phyloP scores from a whole-genome alignment of 2,329 filamentous ascomycete species.

The Penicillium sp. region DNA sequence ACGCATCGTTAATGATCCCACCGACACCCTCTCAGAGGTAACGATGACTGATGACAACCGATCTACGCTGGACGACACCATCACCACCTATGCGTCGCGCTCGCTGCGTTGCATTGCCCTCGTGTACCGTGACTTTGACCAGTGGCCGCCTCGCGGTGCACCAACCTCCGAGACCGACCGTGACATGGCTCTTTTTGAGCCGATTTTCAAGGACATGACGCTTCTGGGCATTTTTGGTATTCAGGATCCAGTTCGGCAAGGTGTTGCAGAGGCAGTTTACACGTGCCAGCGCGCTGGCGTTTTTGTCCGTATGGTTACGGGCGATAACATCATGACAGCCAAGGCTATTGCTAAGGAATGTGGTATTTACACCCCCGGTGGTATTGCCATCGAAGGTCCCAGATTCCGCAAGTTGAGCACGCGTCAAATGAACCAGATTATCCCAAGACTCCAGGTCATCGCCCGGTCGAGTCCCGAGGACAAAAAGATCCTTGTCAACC shows the following conservation, averaged over 20 bases:
- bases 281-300: slow-evolving; percentile 75
- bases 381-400: slow-evolving; percentile 74
- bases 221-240: slow-evolving; percentile 73
- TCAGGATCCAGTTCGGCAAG: slow-evolving; percentile 73
- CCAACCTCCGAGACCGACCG: slow-evolving; percentile 57
- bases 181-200: slow-evolving; percentile 63
- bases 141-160: slow-evolving; percentile 72
- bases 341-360: slow-evolving; percentile 77
- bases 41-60: slow-evolving; percentile 58
- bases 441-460: slow-evolving; percentile 68
- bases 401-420: slow-evolving; percentile 71
- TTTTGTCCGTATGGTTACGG: slow-evolving; percentile 80
- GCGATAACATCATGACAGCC: slow-evolving; percentile 76
- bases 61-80: slow-evolving; percentile 62
- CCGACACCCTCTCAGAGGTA: slow-evolving; percentile 54
- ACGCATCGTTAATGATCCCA: slow-evolving; percentile 58
- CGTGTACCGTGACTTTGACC: slow-evolving; percentile 77
- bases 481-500: slow-evolving; percentile 69
- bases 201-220: slow-evolving; percentile 65
- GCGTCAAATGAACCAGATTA: slow-evolving; percentile 63
- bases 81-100: slow-evolving; percentile 72
- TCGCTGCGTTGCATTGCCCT: slow-evolving; percentile 84
- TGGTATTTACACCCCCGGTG: slow-evolving; percentile 67
- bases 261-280: slow-evolving; percentile 70
- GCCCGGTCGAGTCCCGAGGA: slow-evolving; percentile 74